Base-by-base conservation (phyloP, 768 basidiomycete genomes). In the Boletellus sp. region DNA sequence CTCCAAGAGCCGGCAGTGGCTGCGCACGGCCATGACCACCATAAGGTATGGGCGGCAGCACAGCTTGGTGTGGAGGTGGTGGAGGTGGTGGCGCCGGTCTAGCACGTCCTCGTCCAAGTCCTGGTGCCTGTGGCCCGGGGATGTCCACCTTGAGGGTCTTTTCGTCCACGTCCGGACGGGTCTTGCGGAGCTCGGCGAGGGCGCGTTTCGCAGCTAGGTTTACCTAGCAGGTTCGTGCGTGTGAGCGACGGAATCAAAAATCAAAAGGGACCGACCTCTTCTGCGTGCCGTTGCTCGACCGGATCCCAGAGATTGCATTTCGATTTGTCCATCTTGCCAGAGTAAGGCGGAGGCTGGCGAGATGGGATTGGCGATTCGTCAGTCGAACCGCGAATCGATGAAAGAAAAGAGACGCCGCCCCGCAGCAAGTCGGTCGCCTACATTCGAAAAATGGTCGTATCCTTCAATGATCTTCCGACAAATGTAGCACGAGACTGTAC, bases 401-500 rank as follows among this genome's bases (percentile, higher is more conserved):
- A 22, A 11, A 23, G 24, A 41, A 6, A 11, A 26, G 24, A 26
- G 26, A 26, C 26, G 4, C 12, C 15, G 19, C n/a, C 6, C 9
- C 3, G 7, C 6, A 17, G 8, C 4, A n/a, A 38, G 47, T 19
- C 10, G n/a, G 13, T 23, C 26, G 63, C 74, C 28, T 60, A 79
- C 79, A 42, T 78, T 70, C 41, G 75, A 65, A 61, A 91, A 92
- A 60, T 93, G 90, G 0, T 89, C 84, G 58, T 92, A 91, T 1
- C 88, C 87, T 0, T 28, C 69, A 35, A 94, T 87, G 31, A 84
- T 58, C 59, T 87, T 57, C 24, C 89, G 78, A 63, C 94, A 95
- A 22, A 91, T 72, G 61, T 96, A 94, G 67, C 94, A 96, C 0
- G 86, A 91, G 35, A 88, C 32, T 0, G 89, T 83, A 2, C 40